phyloP scores from a whole-genome alignment of 2,329 filamentous ascomycete genomes.

The Pseudocercospora cruenta region DNA sequence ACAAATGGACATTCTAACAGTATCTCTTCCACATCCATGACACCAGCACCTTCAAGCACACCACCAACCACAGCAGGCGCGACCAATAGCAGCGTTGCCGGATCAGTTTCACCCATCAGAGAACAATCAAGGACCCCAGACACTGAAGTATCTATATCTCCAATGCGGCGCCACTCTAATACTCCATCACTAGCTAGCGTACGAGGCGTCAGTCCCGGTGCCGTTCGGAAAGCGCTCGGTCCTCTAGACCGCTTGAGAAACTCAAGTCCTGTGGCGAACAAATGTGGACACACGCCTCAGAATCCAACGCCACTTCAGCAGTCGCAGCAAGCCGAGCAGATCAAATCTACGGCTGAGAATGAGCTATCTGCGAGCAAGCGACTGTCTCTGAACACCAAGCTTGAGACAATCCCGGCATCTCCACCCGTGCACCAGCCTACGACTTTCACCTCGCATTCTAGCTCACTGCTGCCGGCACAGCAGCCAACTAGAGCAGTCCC shows the following conservation, averaged over 20 bases:
- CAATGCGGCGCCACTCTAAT: conserved; percentile 10
- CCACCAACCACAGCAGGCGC: conserved; percentile 26
- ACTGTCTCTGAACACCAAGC: conserved; percentile 13
- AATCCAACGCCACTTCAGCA: conserved; percentile 5
- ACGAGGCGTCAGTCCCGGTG: conserved; percentile 14
- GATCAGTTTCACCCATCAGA: conserved; percentile 19
- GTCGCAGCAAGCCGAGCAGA: conserved; percentile 6
- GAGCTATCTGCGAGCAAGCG: not conserved
- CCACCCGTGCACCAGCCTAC: conserved; percentile 4
- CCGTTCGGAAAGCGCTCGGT: not conserved
- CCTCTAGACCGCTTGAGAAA: conserved; percentile 8
- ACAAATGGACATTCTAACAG: conserved; percentile 12
- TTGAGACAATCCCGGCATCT: not conserved
- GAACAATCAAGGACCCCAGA: conserved; percentile 18
- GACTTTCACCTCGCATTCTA: not conserved
- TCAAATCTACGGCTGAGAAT: not conserved
- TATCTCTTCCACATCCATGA: conserved; percentile 17
- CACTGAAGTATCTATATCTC: conserved; percentile 19
- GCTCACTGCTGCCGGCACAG: not conserved
- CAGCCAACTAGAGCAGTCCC: not conserved
- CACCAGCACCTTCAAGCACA: conserved; percentile 27
- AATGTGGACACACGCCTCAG: not conserved
- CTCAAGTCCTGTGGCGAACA: conserved; percentile 1
- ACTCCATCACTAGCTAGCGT: conserved; percentile 12
- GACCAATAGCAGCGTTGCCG: conserved; percentile 12